These are phyloP conservation scores for Asterophora lycoperdoides DNA, from an alignment of 768 basidiomycete species.

Conservation along the genomic window DNA sequence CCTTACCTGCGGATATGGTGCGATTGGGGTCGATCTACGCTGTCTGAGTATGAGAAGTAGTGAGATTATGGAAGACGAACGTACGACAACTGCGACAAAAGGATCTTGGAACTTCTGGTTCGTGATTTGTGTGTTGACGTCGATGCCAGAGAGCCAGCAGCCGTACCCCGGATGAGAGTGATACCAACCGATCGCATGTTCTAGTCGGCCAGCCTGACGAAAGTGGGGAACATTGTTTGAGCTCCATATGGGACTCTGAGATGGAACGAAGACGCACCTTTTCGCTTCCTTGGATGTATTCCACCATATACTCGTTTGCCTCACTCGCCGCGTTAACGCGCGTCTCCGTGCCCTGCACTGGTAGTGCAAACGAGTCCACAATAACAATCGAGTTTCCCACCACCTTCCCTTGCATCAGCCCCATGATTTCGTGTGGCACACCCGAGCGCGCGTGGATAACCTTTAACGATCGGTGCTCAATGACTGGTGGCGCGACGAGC, in stretches of 20 bases:
- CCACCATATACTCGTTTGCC: slow-evolving; percentile 98
- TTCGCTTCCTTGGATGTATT: slow-evolving; percentile 78
- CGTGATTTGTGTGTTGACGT: slow-evolving; percentile 93
- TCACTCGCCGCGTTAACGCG: slow-evolving; percentile 95
- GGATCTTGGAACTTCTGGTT: slow-evolving; percentile 96
- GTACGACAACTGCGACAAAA: slow-evolving; percentile 92
- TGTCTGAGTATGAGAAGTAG: background rate
- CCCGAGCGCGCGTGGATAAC: slow-evolving; percentile 98
- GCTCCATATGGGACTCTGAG: background rate
- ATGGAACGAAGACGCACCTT: slow-evolving; percentile 44
- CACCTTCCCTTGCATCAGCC: slow-evolving; percentile 97
- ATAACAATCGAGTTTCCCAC: slow-evolving; percentile 74
- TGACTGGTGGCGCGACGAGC: slow-evolving; percentile 1
- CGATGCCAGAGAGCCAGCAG: slow-evolving; percentile 98
- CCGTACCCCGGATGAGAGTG: slow-evolving; percentile 99
- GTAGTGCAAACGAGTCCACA: slow-evolving; percentile 95
- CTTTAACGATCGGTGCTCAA: slow-evolving; percentile 36
- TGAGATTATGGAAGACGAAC: slow-evolving; percentile 23
- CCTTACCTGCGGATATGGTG: slow-evolving; percentile 96
- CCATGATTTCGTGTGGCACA: slow-evolving; percentile 98
- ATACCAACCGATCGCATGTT: slow-evolving; percentile 95
- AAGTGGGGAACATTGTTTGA: background rate
- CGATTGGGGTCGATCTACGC: slow-evolving; percentile 93
- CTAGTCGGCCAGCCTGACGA: slow-evolving; percentile 70
- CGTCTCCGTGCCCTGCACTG: slow-evolving; percentile 97